Evolutionary conservation across 345 rosid genomes (phyloP).

Genomic region (Populus nigra): DNA sequence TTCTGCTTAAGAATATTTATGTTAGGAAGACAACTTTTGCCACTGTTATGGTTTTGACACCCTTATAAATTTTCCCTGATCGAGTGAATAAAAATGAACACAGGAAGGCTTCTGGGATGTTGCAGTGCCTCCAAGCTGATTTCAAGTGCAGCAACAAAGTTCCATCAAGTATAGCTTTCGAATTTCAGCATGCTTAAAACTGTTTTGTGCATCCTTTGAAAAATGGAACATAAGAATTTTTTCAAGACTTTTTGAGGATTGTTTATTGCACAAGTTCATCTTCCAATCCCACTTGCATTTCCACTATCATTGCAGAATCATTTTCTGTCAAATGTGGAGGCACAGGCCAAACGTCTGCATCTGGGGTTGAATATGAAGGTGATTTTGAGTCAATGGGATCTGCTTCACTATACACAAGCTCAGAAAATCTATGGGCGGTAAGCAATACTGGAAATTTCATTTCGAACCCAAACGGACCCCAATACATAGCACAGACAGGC

Average conservation of each 20-base stretch:
- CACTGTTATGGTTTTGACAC: background rate
- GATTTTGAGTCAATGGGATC: constrained; percentile 42
- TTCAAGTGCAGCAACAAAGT: constrained; percentile 38
- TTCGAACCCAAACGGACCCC: constrained; percentile 41
- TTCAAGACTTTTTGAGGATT: background rate
- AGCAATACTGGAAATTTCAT: constrained; percentile 47
- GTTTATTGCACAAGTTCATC: background rate
- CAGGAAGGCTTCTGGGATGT: constrained; percentile 42
- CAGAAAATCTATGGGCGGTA: constrained; percentile 43
- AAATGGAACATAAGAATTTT: background rate
- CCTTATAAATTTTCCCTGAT: background rate
- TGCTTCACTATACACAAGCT: constrained; percentile 41
- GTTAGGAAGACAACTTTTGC: background rate
- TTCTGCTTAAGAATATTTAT: background rate
- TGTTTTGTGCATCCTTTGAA: background rate
- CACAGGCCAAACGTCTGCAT: constrained; percentile 37
- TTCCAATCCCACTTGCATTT: background rate
- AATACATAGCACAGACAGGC: constrained; percentile 32
- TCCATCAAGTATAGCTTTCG: constrained; percentile 29
- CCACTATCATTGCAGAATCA: constrained; percentile 38
- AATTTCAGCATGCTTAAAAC: background rate
- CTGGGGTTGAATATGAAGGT: constrained; percentile 37
- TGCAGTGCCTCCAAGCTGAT: constrained; percentile 44
- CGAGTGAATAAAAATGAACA: constrained; percentile 7
- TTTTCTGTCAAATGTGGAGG: constrained; percentile 60